Percentiles rank a stretch among this genome's conserved stretches.
Conservation (phyloP, 208 protist species). For the Phytomonas sp. region DNA sequence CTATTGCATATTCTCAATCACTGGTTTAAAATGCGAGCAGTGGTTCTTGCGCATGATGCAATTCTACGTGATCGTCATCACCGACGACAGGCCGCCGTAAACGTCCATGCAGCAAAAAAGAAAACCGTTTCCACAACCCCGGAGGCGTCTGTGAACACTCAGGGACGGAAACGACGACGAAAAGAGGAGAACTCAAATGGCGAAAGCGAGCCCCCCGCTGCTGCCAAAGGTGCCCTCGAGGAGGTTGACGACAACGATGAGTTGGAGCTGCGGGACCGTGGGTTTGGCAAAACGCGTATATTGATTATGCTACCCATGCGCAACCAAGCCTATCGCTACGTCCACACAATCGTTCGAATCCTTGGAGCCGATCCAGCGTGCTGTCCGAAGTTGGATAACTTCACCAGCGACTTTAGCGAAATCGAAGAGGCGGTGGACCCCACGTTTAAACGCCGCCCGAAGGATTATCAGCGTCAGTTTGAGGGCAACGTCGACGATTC, state of each 20-base stretch:
- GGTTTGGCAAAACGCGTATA: conserved; percentile 90
- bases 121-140: not conserved
- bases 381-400: conserved; percentile 64
- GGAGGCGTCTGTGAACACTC: not conserved
- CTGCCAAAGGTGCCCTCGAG: conserved; percentile 14
- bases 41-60: conserved; percentile 64
- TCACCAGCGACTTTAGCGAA: conserved; percentile 85
- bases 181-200: conserved; percentile 3
- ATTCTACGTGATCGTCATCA: conserved; percentile 22
- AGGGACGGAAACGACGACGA: not conserved
- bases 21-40: conserved; percentile 78
- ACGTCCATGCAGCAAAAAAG: conserved; percentile 11
- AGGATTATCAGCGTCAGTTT: conserved; percentile 90
- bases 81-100: not conserved
- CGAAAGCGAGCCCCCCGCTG: not conserved
- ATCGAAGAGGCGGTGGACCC: conserved; percentile 76
- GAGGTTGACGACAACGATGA: conserved; percentile 33
- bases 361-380: conserved; percentile 49
- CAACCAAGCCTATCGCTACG: conserved; percentile 85
- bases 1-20: conserved; percentile 73
- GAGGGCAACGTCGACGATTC: conserved; percentile 94
- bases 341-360: conserved; percentile 75
- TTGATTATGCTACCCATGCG: conserved; percentile 92
- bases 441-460: conserved; percentile 72
- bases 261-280: conserved; percentile 87